phyloP scores from a whole-genome alignment of 2,329 filamentous ascomycete genomes.

The Fusarium verticillioides region DNA sequence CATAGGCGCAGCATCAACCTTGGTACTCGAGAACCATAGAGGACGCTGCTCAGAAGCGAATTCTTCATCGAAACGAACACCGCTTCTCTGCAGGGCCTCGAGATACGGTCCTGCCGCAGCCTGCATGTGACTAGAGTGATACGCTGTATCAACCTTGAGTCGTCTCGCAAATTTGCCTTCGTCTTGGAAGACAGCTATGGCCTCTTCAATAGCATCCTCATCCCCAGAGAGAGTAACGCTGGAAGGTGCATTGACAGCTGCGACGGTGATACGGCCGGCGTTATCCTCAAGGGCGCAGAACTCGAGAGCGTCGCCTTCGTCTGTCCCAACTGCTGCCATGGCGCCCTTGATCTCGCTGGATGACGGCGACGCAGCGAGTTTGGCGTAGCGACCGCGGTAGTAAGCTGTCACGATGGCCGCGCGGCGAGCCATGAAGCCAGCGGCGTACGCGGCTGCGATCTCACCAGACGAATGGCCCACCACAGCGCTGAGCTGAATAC shows the following conservation, averaged over 20 bases:
- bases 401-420: conserved; percentile 48
- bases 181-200: conserved; percentile 1
- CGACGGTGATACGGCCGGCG: not conserved
- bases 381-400: conserved; percentile 8
- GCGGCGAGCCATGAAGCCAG: not conserved
- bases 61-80: not conserved
- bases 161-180: not conserved
- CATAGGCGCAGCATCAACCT: not conserved
- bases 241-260: not conserved
- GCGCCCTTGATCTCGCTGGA: not conserved
- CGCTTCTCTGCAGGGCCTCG: not conserved
- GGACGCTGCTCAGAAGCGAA: not conserved
- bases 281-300: not conserved
- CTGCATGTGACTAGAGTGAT: conserved; percentile 3
- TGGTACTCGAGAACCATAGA: not conserved
- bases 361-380: not conserved
- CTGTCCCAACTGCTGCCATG: conserved; percentile 1
- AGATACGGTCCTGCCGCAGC: not conserved
- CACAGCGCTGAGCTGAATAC: conserved; percentile 50
- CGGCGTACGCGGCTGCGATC: conserved; percentile 2
- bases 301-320: not conserved
- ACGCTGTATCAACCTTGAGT: conserved; percentile 12
- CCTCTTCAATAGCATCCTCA: conserved; percentile 49
- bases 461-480: conserved; percentile 56
- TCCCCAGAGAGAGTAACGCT: conserved; percentile 6